A percentile compares a stretch with the other conserved stretches of the same genome.
Evolutionary conservation across 225 moss, liverwort and hornwort genomes (phyloP).

Genomic region (Anthoceros angustus): DNA sequence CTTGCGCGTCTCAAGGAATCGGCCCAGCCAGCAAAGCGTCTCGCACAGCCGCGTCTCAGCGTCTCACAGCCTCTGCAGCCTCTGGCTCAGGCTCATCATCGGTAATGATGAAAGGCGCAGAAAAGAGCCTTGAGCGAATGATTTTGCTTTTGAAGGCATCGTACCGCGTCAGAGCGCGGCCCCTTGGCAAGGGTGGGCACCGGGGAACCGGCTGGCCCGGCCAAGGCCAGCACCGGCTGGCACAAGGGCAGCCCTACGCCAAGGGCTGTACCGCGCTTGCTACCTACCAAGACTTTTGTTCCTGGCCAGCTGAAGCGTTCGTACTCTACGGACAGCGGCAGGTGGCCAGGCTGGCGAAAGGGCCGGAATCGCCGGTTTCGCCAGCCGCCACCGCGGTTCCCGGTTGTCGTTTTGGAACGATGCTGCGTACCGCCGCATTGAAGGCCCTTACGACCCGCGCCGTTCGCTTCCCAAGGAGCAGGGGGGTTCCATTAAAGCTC

Average conservation of each 20-base stretch:
- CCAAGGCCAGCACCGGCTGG: background rate
- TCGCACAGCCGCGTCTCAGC: too few relatives aligned
- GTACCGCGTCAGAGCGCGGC: background rate
- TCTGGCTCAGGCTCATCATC: background rate
- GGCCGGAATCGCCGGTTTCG: too few relatives aligned
- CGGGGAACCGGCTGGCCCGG: background rate
- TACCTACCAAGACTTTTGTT: background rate
- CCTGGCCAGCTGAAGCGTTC: background rate
- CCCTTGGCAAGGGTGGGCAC: background rate
- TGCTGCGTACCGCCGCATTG: background rate
- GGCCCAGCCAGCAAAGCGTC: too few relatives aligned
- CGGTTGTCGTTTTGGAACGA: background rate
- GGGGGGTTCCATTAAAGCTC: background rate
- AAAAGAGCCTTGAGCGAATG: conserved; percentile 2
- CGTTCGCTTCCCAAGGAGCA: background rate
- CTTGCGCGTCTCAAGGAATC: too few relatives aligned
- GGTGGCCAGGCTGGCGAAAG: background rate
- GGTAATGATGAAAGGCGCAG: conserved; percentile 2
- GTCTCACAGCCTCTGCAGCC: too few relatives aligned
- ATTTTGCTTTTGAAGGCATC: background rate
- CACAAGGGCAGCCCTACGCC: background rate
- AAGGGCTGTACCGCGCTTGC: background rate
- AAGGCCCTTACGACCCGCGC: background rate
- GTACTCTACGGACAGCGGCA: background rate
- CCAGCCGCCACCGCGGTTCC: background rate